Evolutionary conservation across 805 yeast genomes (phyloP).

Genomic region (Kodamaea leandrae): DNA sequence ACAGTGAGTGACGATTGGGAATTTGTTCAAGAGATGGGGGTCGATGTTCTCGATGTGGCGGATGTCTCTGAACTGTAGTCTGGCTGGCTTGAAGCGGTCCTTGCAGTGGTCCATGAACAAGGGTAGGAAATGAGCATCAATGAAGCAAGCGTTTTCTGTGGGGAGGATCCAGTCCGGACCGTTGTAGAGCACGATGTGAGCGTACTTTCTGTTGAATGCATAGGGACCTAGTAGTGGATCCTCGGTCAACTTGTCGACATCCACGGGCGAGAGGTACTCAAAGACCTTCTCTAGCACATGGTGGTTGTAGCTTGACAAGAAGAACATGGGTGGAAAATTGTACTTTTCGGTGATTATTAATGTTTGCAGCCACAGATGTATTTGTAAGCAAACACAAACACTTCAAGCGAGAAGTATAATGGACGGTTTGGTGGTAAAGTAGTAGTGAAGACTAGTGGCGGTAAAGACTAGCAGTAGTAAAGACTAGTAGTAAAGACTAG

Average conservation of each 20-base stretch:
- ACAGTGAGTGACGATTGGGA: constrained; percentile 4
- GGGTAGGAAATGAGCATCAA: constrained; percentile 5
- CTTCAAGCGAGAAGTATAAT: too few species aligned
- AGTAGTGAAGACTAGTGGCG: too few species aligned
- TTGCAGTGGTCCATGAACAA: neutral
- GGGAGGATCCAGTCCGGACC: constrained; percentile 4
- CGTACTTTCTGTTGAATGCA: constrained; percentile 7
- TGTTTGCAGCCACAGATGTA: neutral
- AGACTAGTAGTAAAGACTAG: too few species aligned
- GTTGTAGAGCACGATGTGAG: constrained; percentile 1
- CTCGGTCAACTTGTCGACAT: neutral
- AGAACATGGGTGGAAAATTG: neutral
- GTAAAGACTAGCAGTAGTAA: too few species aligned
- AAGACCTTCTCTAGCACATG: constrained; percentile 3
- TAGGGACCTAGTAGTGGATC: constrained; percentile 3
- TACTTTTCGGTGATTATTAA: neutral
- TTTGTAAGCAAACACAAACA: neutral
- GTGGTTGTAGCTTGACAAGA: constrained; percentile 1
- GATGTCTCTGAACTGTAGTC: constrained; percentile 8
- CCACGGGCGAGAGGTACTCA: constrained; percentile 3
- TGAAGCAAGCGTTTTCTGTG: constrained; percentile 1
- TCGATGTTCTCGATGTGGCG: constrained; percentile 2
- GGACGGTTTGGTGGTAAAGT: too few species aligned
- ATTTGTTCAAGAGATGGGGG: neutral
- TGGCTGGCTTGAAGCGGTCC: constrained; percentile 2